Conservation (phyloP, 2,329 filamentous ascomycete species). For the Botryosphaeria agaves region DNA sequence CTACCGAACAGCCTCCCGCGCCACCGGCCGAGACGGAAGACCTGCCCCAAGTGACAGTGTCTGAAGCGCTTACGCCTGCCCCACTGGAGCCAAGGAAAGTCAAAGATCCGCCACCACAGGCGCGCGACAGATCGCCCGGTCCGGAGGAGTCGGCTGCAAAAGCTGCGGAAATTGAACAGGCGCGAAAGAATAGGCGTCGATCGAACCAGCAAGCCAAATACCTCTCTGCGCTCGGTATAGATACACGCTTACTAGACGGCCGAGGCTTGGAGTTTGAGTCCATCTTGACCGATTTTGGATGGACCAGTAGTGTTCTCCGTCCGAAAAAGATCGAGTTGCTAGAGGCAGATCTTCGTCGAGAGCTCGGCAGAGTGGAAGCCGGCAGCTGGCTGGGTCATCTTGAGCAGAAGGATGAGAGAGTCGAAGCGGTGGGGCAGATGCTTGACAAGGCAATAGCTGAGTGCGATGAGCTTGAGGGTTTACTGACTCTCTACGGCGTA, state of each 20-base stretch:
- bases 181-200: slow-evolving; percentile 41
- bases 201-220: slow-evolving; percentile 65
- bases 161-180: slow-evolving; percentile 21
- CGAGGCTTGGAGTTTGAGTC: slow-evolving; percentile 66
- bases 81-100: background rate
- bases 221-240: slow-evolving; percentile 59
- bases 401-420: slow-evolving; percentile 76
- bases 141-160: slow-evolving; percentile 8
- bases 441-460: slow-evolving; percentile 85
- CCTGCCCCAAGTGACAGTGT: slow-evolving; percentile 3
- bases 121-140: background rate
- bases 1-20: background rate
- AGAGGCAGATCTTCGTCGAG: slow-evolving; percentile 67
- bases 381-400: slow-evolving; percentile 77
- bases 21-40: slow-evolving; percentile 2
- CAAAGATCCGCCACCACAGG: background rate
- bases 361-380: slow-evolving; percentile 79
- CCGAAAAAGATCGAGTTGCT: slow-evolving; percentile 62
- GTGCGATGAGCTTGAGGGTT: slow-evolving; percentile 88
- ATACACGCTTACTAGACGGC: slow-evolving; percentile 57
- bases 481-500: slow-evolving; percentile 86
- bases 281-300: slow-evolving; percentile 74
- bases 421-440: slow-evolving; percentile 68
- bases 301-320: slow-evolving; percentile 60
- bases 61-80: background rate